Conservation (phyloP, 1,284 basidiomycete genomes). For the Puccinia polysora region DNA sequence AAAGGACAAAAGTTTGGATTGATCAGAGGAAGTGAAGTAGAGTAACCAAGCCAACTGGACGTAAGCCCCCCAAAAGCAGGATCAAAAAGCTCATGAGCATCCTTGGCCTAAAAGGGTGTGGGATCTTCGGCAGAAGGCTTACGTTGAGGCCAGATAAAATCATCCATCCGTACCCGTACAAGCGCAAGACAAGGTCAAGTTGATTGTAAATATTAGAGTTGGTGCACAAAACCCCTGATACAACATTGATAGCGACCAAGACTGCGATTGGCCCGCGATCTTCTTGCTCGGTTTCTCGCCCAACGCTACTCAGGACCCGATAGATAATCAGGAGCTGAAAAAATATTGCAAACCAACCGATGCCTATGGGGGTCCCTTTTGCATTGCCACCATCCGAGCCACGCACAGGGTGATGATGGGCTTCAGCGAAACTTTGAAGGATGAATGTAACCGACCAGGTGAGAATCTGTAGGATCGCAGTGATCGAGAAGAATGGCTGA, state of each 20-base stretch:
- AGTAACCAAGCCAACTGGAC: conserved; percentile 27
- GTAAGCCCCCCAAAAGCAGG: too few species aligned
- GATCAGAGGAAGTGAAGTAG: conserved; percentile 23
- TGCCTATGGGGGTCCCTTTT: conserved; percentile 26
- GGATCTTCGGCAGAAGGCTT: too few species aligned
- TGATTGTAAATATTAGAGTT: conserved; percentile 20
- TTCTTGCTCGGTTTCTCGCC: conserved; percentile 18
- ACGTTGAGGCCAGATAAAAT: conserved; percentile 24
- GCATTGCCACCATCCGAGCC: conserved; percentile 11
- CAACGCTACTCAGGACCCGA: conserved; percentile 26
- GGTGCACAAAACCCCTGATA: conserved; percentile 17
- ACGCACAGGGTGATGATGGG: conserved; percentile 22
- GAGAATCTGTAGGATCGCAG: conserved; percentile 12
- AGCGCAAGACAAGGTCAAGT: conserved; percentile 4
- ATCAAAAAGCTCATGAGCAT: too few species aligned
- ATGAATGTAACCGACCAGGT: conserved; percentile 28
- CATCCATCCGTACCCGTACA: conserved; percentile 32
- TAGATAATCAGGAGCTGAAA: conserved; percentile 25
- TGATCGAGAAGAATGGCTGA: conserved; percentile 29
- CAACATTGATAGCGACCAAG: conserved; percentile 29
- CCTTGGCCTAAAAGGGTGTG: too few species aligned
- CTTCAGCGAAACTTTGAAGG: conserved; percentile 23
- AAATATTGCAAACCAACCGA: conserved; percentile 38
- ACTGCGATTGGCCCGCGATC: conserved; percentile 4
- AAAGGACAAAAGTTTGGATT: conserved; percentile 9